Evolutionary conservation across 208 protist species (phyloP).

Genomic region (Acanthamoeba castellanii): DNA sequence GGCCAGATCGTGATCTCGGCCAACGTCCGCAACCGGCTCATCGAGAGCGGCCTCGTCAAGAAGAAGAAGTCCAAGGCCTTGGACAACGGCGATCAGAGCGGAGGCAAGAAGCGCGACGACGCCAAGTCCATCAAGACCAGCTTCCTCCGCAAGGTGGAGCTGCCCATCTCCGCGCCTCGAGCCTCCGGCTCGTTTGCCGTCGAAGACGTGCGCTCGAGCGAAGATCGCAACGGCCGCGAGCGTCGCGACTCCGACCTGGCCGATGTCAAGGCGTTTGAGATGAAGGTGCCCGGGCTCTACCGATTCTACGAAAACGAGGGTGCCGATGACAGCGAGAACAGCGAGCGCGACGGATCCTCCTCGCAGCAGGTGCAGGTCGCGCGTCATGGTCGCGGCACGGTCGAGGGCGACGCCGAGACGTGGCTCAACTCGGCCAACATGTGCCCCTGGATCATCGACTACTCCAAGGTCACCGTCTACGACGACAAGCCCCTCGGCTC

Average conservation of each 20-base stretch:
- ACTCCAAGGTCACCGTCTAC: slow-evolving; percentile 29
- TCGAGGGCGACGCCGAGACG: neutral
- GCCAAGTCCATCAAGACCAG: neutral
- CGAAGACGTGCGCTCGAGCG: neutral
- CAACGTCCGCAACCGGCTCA: neutral
- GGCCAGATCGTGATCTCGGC: slow-evolving; percentile 51
- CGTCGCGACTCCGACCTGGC: neutral
- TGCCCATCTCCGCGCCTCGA: neutral
- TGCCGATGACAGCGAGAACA: neutral
- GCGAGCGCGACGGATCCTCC: neutral
- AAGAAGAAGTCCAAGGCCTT: neutral
- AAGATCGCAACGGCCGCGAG: neutral
- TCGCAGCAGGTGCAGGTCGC: neutral
- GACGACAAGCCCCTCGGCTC: slow-evolving; percentile 30
- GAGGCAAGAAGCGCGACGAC: neutral
- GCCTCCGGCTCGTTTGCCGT: neutral
- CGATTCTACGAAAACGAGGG: slow-evolving; percentile 4
- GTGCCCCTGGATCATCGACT: slow-evolving; percentile 49
- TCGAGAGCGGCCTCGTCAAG: neutral
- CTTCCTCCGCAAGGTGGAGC: slow-evolving; percentile 46
- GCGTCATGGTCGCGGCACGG: neutral
- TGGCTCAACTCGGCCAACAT: slow-evolving; percentile 61
- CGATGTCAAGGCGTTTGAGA: slow-evolving; percentile 11
- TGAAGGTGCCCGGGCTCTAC: slow-evolving; percentile 28
- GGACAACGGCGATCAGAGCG: neutral